phyloP scores from a whole-genome alignment of 164 flowering plant species.

The Vitis labrusca region DNA sequence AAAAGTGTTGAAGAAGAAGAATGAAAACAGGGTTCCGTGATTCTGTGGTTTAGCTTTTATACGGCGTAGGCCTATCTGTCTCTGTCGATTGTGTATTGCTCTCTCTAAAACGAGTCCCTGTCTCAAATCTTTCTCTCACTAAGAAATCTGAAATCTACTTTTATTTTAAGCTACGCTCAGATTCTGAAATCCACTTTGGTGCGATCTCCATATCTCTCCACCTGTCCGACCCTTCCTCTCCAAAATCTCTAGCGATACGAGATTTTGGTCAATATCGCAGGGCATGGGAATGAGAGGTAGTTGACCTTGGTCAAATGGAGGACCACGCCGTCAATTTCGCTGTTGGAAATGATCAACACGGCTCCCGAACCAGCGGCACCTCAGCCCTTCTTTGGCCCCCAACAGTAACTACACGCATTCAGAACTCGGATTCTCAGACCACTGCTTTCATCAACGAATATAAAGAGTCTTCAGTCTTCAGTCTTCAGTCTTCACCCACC shows the following conservation, averaged over 20 bases:
- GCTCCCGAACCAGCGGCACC: constrained; percentile 3
- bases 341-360: constrained; percentile 14
- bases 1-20: constrained; percentile 5
- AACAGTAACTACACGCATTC: too few species aligned
- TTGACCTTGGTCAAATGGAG: constrained; percentile 23
- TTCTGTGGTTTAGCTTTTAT: constrained; percentile 10
- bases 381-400: too few species aligned
- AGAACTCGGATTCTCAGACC: too few species aligned
- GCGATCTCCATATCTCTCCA: constrained; percentile 20
- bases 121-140: constrained; percentile 18
- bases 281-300: background rate
- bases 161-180: constrained; percentile 27
- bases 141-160: constrained; percentile 39
- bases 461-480: too few species aligned
- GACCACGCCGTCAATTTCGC: constrained; percentile 24
- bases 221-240: background rate
- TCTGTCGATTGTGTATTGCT: background rate
- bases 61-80: constrained; percentile 13
- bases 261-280: constrained; percentile 10
- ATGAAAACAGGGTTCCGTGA: background rate
- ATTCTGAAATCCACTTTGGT: constrained; percentile 56
- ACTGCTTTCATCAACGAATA: too few species aligned
- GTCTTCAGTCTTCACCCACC: too few species aligned
- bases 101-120: constrained; percentile 17
- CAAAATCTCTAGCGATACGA: background rate